Evolutionary conservation across 495 filamentous ascomycete species (phyloP).

Genomic region (Clavariopsis aquatica): DNA sequence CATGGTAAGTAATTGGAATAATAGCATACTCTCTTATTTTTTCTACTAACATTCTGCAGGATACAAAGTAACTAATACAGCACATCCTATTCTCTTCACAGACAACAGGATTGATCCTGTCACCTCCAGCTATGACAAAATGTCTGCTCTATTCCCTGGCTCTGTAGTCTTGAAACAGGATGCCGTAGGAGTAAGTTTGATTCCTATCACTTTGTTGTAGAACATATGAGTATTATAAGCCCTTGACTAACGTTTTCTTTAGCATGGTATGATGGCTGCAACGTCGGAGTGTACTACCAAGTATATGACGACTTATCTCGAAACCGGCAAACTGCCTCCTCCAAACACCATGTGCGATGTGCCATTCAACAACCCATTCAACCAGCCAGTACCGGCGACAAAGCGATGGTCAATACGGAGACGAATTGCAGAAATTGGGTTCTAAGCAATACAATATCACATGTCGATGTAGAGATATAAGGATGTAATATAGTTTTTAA

Average conservation of each 20-base stretch:
- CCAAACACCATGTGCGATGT: slow-evolving; percentile 4
- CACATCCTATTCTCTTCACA: slow-evolving; percentile 1
- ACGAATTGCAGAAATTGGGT: too few relatives aligned
- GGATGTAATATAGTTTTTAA: too few relatives aligned
- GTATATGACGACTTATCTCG: background rate
- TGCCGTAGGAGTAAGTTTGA: slow-evolving; percentile 11
- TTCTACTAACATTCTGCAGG: background rate
- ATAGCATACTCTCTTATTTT: background rate
- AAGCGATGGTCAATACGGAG: too few relatives aligned
- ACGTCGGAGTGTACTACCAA: slow-evolving; percentile 2
- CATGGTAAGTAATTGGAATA: background rate
- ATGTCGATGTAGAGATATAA: too few relatives aligned
- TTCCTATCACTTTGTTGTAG: too few relatives aligned
- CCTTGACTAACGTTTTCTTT: background rate
- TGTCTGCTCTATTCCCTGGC: slow-evolving; percentile 10
- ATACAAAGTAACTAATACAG: background rate
- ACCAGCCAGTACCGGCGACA: too few relatives aligned
- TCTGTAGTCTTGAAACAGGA: slow-evolving; percentile 11
- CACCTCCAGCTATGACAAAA: slow-evolving; percentile 14
- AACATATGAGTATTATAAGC: too few relatives aligned
- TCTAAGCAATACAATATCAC: too few relatives aligned
- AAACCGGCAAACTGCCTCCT: slow-evolving; percentile 10
- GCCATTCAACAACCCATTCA: background rate
- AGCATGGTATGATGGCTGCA: slow-evolving; percentile 4
- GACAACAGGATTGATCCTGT: slow-evolving; percentile 12